These are phyloP conservation scores for Scenedesmus sp. DNA, from an alignment of 163 green algal species.

Conservation along the genomic window DNA sequence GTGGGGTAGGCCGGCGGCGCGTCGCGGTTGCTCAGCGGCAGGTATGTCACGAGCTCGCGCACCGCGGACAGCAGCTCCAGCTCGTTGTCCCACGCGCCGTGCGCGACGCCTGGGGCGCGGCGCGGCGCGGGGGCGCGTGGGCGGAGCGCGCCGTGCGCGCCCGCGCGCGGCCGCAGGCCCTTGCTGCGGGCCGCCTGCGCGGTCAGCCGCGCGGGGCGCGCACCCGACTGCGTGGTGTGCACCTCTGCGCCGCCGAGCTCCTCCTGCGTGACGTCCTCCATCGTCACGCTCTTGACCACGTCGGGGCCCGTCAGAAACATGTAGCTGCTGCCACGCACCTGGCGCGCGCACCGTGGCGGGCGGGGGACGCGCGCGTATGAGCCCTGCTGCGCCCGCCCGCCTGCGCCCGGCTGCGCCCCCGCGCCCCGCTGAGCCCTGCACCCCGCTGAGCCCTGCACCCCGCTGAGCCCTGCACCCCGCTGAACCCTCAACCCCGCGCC, in stretches of 20 bases:
- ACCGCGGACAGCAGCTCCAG: conserved; percentile 63
- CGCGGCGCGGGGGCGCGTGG: too few species aligned
- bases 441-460: too few species aligned
- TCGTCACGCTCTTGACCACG: conserved; percentile 69
- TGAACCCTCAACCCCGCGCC: too few species aligned
- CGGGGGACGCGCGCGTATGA: background rate
- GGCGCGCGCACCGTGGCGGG: background rate
- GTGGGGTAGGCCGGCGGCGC: conserved; percentile 35
- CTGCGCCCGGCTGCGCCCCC: too few species aligned
- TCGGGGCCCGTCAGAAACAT: conserved; percentile 83
- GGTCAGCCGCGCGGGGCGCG: too few species aligned
- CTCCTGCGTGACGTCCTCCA: conserved; percentile 74
- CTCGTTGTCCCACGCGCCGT: conserved; percentile 63
- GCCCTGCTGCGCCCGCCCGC: too few species aligned
- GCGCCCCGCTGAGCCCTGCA: too few species aligned
- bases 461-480: too few species aligned
- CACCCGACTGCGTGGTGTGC: conserved; percentile 64
- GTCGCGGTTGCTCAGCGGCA: conserved; percentile 61
- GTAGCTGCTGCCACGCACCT: conserved; percentile 52
- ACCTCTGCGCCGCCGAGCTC: conserved; percentile 64
- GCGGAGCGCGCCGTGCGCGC: too few species aligned
- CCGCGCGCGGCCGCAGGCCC: too few species aligned
- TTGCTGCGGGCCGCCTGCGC: too few species aligned
- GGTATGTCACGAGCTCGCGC: conserved; percentile 67
- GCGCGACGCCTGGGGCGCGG: conserved; percentile 38